These are phyloP conservation scores for Dactylellina sp. DNA, from an alignment of 2,329 filamentous ascomycete genomes.

Conservation along the genomic window DNA sequence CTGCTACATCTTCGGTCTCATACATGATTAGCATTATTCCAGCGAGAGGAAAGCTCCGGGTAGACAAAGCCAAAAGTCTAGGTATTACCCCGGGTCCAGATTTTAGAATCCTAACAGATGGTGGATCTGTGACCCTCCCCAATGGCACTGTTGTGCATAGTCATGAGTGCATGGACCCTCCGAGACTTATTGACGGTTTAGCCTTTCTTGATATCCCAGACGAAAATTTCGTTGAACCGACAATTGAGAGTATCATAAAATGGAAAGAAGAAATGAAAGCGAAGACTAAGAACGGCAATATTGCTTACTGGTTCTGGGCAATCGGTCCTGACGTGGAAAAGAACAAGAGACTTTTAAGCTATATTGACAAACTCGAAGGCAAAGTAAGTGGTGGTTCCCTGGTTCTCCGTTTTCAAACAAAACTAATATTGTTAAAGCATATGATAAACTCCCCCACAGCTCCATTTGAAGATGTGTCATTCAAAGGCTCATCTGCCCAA, in stretches of 20 bases:
- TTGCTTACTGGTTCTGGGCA: slow-evolving; percentile 79
- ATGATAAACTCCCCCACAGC: slow-evolving; percentile 80
- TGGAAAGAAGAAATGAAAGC: slow-evolving; percentile 75
- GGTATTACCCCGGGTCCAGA: slow-evolving; percentile 73
- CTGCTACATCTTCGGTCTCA: slow-evolving; percentile 77
- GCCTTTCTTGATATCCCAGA: slow-evolving; percentile 84
- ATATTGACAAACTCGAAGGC: slow-evolving; percentile 69
- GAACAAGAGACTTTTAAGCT: slow-evolving; percentile 74
- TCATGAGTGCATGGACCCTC: slow-evolving; percentile 83
- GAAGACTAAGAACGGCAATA: slow-evolving; percentile 75
- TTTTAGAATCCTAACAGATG: slow-evolving; percentile 73
- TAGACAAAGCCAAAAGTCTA: slow-evolving; percentile 72
- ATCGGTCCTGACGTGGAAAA: slow-evolving; percentile 76
- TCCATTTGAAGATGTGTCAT: slow-evolving; percentile 79
- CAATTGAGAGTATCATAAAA: slow-evolving; percentile 73
- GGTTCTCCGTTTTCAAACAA: background rate
- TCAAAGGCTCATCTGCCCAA: slow-evolving; percentile 75
- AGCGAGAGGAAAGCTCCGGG: slow-evolving; percentile 83
- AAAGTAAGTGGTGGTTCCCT: slow-evolving; percentile 65
- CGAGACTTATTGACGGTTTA: slow-evolving; percentile 77
- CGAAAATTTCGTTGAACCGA: slow-evolving; percentile 68
- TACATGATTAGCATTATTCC: slow-evolving; percentile 85
- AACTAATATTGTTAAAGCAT: slow-evolving; percentile 68
- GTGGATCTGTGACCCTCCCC: slow-evolving; percentile 72
- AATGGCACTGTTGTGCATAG: slow-evolving; percentile 80